Evolutionary conservation across 1,284 basidiomycete species (phyloP).

Genomic region (Austroboletus niveus): DNA sequence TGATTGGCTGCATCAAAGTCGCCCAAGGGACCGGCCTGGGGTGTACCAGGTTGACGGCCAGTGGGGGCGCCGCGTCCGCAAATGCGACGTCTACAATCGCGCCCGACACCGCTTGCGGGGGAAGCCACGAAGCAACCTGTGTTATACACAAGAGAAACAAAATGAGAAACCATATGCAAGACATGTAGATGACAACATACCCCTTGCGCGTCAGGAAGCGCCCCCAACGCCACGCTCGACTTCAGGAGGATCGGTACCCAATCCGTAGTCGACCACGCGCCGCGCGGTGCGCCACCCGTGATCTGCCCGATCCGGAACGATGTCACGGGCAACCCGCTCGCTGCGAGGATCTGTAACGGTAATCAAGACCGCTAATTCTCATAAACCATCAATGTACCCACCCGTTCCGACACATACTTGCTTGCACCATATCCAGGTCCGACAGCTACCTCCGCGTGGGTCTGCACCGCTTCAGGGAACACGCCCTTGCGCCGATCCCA

Average conservation of each 20-base stretch:
- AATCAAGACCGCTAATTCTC: not conserved
- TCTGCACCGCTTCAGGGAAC: conserved; percentile 24
- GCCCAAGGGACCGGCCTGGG: conserved; percentile 25
- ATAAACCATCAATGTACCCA: conserved; percentile 7
- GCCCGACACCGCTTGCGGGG: conserved; percentile 24
- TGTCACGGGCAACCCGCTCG: conserved; percentile 16
- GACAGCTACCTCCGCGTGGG: conserved; percentile 13
- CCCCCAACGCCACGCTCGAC: conserved; percentile 22
- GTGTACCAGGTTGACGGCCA: conserved; percentile 30
- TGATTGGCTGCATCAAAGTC: conserved; percentile 20
- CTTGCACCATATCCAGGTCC: conserved; percentile 22
- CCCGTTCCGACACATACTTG: conserved; percentile 27
- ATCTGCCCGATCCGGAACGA: conserved; percentile 27
- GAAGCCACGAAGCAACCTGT: conserved; percentile 31
- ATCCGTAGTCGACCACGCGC: conserved; percentile 23
- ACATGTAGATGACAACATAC: conserved; percentile 5
- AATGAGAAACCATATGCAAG: too few species aligned
- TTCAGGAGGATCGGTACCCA: conserved; percentile 27
- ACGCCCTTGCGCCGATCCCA: conserved; percentile 17
- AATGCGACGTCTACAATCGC: conserved; percentile 27
- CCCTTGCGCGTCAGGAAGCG: conserved; percentile 22
- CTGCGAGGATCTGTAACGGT: conserved; percentile 14
- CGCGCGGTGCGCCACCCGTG: conserved; percentile 15
- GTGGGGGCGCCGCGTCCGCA: conserved; percentile 10
- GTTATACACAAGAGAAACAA: too few species aligned